Base-by-base conservation (phyloP, 2,329 filamentous ascomycete genomes). In the Truncatella angustata region DNA sequence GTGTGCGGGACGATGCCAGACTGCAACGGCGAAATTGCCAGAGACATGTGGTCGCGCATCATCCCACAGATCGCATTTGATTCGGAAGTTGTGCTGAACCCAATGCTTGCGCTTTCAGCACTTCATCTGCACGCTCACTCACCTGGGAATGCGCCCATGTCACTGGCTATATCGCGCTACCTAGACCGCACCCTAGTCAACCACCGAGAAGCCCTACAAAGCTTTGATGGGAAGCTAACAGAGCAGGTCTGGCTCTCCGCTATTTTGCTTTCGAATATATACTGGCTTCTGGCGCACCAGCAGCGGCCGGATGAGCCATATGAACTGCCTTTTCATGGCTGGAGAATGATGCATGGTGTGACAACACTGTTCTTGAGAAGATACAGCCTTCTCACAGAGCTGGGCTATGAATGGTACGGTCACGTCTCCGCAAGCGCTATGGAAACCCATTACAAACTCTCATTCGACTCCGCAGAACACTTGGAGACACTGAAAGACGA, bases 351-450 rank as follows among this genome's bases (percentile, higher is more conserved):
- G 14, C 23, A 10, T 5, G 43, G 44, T 4, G 35, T 48, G 18
- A 39, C 24, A 1, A 26, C 35, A 2, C 43, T 52, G 4, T 47
- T 28, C 35, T 18, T 23, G n/a, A 23, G 40, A 3, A 32, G 35
- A 2, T 36, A 37, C 1, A n/a, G 16, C 1, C 30, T 34, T 3
- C 26, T 52, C n/a, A 20, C 18, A 4, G 10, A 16, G 12, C 10
- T 52, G 18, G 50, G 50, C 1, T 52, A 52, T 16, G 50, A 28
- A 18, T 52, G 50, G 50, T 52, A 39, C 6, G 44, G 28, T 4
- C 28, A 40, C 12, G 43, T 39, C 1, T 16, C 18, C 24, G 43
- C 32, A 14, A 9, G 21, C 18, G 32, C 16, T 12, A 43, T 30
- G 11, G 12, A 28, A 3, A 20, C 18, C 12, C 32, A 51, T 2